Evolutionary conservation across 2,329 filamentous ascomycete genomes (phyloP).

Genomic region (Diaporthe australafricana): DNA sequence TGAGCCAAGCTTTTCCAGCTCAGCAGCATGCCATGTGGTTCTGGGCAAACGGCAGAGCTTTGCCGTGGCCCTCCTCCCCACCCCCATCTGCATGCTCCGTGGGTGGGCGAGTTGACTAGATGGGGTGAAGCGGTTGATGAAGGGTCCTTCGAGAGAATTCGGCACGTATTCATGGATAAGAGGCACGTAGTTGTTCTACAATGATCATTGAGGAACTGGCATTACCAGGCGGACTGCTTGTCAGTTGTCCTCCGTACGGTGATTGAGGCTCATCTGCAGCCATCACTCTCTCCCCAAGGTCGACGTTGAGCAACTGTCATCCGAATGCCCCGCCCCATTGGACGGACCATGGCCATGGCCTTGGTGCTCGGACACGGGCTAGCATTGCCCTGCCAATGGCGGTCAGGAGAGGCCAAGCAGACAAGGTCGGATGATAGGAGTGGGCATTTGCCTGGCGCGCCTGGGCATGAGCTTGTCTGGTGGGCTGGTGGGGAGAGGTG

Average conservation of each 20-base stretch:
- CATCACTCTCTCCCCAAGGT: neutral
- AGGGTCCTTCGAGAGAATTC: neutral
- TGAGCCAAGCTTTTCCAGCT: neutral
- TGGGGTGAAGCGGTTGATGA: neutral
- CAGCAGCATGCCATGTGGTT: constrained; percentile 16
- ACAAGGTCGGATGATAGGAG: constrained; percentile 12
- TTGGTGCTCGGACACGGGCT: constrained; percentile 7
- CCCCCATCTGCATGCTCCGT: neutral
- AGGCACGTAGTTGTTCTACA: neutral
- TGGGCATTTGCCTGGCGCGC: neutral
- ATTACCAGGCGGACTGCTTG: neutral
- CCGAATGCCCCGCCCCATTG: neutral
- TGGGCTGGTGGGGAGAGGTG: constrained; percentile 4
- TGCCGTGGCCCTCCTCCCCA: no score
- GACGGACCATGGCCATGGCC: neutral
- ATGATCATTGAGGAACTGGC: neutral
- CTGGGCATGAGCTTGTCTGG: constrained; percentile 28
- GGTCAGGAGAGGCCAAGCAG: constrained; percentile 19
- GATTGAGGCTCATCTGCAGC: no score
- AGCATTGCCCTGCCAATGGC: constrained; percentile 24
- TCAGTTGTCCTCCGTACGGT: neutral
- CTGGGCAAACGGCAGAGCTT: neutral
- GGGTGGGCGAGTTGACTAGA: neutral
- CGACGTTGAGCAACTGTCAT: neutral
- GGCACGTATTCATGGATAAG: neutral